phyloP scores from a whole-genome alignment of 1,284 basidiomycete genomes.

The Blastosporella zonata region DNA sequence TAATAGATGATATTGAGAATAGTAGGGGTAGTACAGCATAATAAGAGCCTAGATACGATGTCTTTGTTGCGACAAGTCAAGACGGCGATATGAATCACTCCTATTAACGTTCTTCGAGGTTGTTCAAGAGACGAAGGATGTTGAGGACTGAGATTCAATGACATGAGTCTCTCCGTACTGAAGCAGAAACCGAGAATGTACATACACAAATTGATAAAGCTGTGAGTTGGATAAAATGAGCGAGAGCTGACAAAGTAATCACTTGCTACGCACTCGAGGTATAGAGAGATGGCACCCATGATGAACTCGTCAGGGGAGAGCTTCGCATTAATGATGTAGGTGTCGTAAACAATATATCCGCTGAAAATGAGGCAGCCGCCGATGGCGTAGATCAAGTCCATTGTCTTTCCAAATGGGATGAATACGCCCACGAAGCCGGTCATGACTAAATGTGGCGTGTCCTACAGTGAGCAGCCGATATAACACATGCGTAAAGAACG shows the following conservation, averaged over 20 bases:
- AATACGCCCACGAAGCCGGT: slow-evolving; percentile 77
- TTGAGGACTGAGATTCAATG: slow-evolving; percentile 53
- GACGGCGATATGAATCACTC: not conserved
- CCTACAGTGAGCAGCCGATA: not conserved
- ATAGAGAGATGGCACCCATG: slow-evolving; percentile 81
- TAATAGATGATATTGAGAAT: not conserved
- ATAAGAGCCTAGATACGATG: slow-evolving; percentile 1
- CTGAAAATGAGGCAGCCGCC: slow-evolving; percentile 82
- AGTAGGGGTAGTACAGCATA: slow-evolving; percentile 5
- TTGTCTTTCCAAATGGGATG: slow-evolving; percentile 73
- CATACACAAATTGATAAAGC: slow-evolving; percentile 76
- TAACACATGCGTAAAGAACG: not conserved
- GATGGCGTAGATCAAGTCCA: slow-evolving; percentile 77
- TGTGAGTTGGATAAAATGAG: slow-evolving; percentile 22
- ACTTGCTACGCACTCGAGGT: slow-evolving; percentile 67
- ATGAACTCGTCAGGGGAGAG: slow-evolving; percentile 88
- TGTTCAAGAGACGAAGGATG: slow-evolving; percentile 71
- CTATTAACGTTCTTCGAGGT: slow-evolving; percentile 44
- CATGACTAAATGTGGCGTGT: slow-evolving; percentile 46
- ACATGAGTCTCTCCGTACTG: slow-evolving; percentile 7
- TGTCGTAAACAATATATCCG: slow-evolving; percentile 84
- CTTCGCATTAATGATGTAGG: slow-evolving; percentile 77
- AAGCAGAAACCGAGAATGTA: slow-evolving; percentile 12
- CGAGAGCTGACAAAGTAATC: not conserved
- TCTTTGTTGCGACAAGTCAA: not conserved